phyloP scores from a whole-genome alignment of 768 basidiomycete genomes.

The Dioszegia crocea region DNA sequence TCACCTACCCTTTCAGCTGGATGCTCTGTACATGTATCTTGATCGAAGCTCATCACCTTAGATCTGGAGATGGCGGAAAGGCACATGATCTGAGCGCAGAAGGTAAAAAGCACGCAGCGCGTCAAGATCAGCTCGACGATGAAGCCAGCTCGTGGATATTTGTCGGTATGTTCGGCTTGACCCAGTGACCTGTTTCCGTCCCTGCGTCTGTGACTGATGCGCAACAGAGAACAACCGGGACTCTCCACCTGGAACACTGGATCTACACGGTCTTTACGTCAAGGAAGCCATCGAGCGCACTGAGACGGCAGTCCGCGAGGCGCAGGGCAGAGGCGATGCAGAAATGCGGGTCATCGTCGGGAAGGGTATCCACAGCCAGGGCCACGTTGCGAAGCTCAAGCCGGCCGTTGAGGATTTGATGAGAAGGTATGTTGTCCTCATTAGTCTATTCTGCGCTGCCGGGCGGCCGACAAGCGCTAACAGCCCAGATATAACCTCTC shows the following conservation, averaged over 20 bases:
- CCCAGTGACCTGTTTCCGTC: no score
- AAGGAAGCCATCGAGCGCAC: constrained; percentile 78
- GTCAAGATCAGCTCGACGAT: constrained; percentile 73
- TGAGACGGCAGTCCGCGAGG: constrained; percentile 66
- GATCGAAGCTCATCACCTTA: neutral
- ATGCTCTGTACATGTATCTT: neutral
- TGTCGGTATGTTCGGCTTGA: constrained; percentile 55
- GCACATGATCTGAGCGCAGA: constrained; percentile 78
- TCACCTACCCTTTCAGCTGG: no score
- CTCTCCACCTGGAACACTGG: constrained; percentile 68
- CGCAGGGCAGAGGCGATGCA: constrained; percentile 60
- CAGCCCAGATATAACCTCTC: constrained; percentile 63
- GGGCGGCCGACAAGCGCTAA: neutral
- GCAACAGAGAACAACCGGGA: constrained; percentile 62
- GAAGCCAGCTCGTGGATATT: constrained; percentile 88
- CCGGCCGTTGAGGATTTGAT: constrained; percentile 87
- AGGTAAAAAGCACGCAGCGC: constrained; percentile 71
- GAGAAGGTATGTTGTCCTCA: constrained; percentile 60
- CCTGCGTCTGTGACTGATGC: no score
- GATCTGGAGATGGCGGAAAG: constrained; percentile 63
- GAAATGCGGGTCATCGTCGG: constrained; percentile 82
- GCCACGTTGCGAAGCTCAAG: constrained; percentile 76
- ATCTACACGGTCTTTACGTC: constrained; percentile 88
- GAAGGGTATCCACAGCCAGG: constrained; percentile 78
- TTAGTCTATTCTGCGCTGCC: neutral